Percentiles rank a stretch among this genome's conserved stretches.
phyloP scores from a whole-genome alignment of 371 early-diverging fungal species.

The Zychaea mexicana region DNA sequence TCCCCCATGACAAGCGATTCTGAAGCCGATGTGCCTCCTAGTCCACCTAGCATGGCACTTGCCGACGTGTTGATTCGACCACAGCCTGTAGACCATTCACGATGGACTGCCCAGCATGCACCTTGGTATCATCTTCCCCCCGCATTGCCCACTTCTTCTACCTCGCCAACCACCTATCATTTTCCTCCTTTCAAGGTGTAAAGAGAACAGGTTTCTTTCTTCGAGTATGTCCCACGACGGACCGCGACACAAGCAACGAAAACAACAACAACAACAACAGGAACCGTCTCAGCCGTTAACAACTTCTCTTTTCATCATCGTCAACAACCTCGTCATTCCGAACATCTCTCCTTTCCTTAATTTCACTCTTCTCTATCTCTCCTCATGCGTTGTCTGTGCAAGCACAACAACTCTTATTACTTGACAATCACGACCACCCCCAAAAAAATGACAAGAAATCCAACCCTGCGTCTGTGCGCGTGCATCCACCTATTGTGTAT shows the following conservation, averaged over 20 bases:
- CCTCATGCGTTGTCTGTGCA: no score
- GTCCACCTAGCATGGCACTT: conserved; percentile 11
- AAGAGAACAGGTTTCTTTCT: no score
- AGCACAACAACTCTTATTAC: neutral
- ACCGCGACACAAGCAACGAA: no score
- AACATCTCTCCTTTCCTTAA: neutral
- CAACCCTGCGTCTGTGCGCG: conserved; percentile 6
- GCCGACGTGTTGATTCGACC: conserved; percentile 13
- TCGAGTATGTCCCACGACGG: no score
- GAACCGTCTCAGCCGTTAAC: no score
- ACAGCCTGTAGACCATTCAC: conserved; percentile 16
- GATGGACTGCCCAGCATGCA: conserved; percentile 6
- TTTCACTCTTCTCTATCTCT: no score
- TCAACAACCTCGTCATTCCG: no score
- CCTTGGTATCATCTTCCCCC: conserved; percentile 3
- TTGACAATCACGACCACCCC: neutral
- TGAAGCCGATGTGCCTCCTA: conserved; percentile 16
- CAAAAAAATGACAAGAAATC: no score
- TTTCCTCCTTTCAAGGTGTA: conserved; percentile 3
- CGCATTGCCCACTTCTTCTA: neutral
- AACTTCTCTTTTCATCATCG: no score
- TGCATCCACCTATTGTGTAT: neutral
- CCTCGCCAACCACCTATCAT: neutral
- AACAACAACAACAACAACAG: no score
- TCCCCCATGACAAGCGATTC: conserved; percentile 20